Conservation (phyloP, 108 stramenopile species). For the Poteriospumella lacustris region DNA sequence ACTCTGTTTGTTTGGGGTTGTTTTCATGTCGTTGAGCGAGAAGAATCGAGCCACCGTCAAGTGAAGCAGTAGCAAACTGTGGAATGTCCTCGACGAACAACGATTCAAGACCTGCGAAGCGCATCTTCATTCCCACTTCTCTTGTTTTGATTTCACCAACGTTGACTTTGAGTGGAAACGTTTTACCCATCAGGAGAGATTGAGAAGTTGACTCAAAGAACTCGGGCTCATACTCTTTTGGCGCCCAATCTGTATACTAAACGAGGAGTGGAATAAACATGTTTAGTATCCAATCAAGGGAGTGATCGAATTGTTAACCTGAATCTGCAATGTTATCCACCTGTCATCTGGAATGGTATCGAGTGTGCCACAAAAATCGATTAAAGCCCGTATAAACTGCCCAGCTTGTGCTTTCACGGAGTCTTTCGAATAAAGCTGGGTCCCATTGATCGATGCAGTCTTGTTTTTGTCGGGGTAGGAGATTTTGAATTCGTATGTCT, state of each 20-base stretch:
- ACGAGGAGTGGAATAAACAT: neutral
- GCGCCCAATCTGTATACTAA: slow-evolving; percentile 10
- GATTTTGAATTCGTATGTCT: slow-evolving; percentile 27
- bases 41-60: no score
- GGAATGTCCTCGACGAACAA: neutral
- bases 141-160: neutral
- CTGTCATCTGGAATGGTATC: neutral
- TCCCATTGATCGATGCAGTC: neutral
- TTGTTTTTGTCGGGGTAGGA: neutral
- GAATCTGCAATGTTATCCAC: slow-evolving; percentile 4
- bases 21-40: no score
- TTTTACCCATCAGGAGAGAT: neutral
- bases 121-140: neutral
- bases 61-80: no score
- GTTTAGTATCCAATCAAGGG: neutral
- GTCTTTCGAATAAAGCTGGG: neutral
- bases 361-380: slow-evolving; percentile 11
- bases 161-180: neutral
- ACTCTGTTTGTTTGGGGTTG: no score
- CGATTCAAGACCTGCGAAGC: neutral
- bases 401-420: slow-evolving; percentile 13
- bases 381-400: slow-evolving; percentile 12
- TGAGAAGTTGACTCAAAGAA: neutral
- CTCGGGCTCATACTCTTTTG: slow-evolving; percentile 21
- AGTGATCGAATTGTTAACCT: neutral